phyloP scores from a whole-genome alignment of 192 early-diverging fungal species.

The Gryganskiella cystojenkinii region DNA sequence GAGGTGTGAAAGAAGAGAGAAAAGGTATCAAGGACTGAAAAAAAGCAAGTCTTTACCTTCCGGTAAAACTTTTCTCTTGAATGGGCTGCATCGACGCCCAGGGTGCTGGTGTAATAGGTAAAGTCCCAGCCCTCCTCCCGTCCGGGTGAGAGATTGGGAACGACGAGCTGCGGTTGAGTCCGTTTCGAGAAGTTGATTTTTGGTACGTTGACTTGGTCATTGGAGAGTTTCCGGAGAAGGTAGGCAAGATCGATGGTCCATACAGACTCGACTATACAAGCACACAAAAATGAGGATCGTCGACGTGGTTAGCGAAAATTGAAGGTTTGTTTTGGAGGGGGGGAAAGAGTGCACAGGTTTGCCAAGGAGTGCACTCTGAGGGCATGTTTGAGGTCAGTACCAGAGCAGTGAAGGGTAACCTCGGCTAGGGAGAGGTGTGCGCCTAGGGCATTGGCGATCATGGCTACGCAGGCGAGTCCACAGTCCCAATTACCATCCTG shows the following conservation, averaged over 20 bases:
- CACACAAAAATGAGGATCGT: not conserved
- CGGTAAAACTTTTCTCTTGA: constrained; percentile 76
- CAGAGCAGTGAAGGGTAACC: constrained; percentile 63
- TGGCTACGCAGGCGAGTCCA: constrained; percentile 85
- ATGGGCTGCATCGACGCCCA: constrained; percentile 85
- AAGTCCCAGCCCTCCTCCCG: constrained; percentile 72
- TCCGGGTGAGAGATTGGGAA: constrained; percentile 37
- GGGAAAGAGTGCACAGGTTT: constrained; percentile 2
- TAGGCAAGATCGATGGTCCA: constrained; percentile 95
- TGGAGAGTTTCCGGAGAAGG: constrained; percentile 63
- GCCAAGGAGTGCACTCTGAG: too few species aligned
- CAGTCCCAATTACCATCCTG: constrained; percentile 83
- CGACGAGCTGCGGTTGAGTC: not conserved
- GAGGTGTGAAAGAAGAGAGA: not conserved
- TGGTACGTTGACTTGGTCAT: constrained; percentile 64
- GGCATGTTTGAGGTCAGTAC: constrained; percentile 7
- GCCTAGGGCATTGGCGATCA: constrained; percentile 76
- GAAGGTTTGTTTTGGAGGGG: too few species aligned
- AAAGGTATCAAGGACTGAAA: not conserved
- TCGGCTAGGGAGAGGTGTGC: constrained; percentile 65
- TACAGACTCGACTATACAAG: constrained; percentile 62
- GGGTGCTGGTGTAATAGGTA: constrained; percentile 90
- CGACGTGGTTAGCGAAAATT: not conserved
- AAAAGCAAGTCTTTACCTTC: constrained; percentile 7
- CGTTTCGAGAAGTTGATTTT: constrained; percentile 12